Evolutionary conservation across 1,284 basidiomycete species (phyloP), one percentile per base, ranked within the genome.

Genomic region (Uromyces viciae-fabae): DNA sequence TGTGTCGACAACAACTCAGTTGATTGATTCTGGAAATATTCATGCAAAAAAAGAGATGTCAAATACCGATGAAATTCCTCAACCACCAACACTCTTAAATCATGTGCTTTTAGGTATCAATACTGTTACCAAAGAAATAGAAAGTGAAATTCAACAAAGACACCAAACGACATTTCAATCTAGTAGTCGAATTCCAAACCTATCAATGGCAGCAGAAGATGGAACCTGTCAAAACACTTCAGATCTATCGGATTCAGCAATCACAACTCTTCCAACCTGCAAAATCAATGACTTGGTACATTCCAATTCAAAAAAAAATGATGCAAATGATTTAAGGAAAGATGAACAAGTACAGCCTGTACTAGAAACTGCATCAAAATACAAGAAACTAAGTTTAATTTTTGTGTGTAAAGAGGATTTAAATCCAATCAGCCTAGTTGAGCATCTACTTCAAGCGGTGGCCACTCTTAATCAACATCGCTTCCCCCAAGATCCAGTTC

Each of bases 331-430:
- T 49, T 22, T 11, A 49, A 22, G 11, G 19, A 43, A 46, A 42
- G 31, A 4, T 38, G 25, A 25, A 25, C 40, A 71, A 14, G 42
- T 25, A 71, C 22, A 22, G 2, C 14, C 22, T 3, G 68, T 19
- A 1, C n/a, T 42, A 46, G 46, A 49, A 49, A 49, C 22, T 22
- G 11, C 46, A 11, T 11, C 46, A 22, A 49, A 49, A 49, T 49
- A n/a, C 17, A n/a, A 33, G 28, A 22, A 28, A 33, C 19, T n/a
- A 42, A 33, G 25, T 3, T 49, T 58, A 33, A 72, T 79, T 43
- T 79, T 79, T 49, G 77, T 79, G 28, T 79, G 77, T 58, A 71
- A 42, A 42, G 66, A 56, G 8, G 77, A 79, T 36, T 33, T 79
- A 11, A 79, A 79, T 36, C 77, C 77, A 43, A 19, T 36, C 31